Base-by-base conservation (phyloP, 352 stramenopile species). In the Paralagenidium karlingii region DNA sequence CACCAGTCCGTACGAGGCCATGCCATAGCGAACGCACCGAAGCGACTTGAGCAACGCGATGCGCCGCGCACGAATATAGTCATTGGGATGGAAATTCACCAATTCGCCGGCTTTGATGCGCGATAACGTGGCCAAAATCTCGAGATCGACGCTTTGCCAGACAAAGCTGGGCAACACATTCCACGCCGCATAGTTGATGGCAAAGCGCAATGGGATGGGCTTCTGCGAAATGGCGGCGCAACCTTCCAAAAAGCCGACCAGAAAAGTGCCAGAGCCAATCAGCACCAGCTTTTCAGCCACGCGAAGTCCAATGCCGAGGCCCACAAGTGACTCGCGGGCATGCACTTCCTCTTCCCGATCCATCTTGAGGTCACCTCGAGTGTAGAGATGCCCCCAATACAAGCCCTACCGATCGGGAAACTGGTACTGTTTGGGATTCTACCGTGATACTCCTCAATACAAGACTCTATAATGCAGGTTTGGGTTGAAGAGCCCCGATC, bases 201-300 rank as follows among this genome's bases (percentile, higher is more conserved):
- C 76, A 30, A 86, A 83, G 2, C 60, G 67, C 41, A 89, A 45
- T 10, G 76, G 76, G 29, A 89, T 73, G 5, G 76, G 76, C 1
- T 63, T 60, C 2, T 57, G 63, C 32, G 70, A 55, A 13, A 85
- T 38, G 38, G 62, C 54, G 13, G 81, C 24, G 38, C 69, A 89
- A 15, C 51, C 71, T 48, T 89, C 76, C 2, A 59, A 49, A 38
- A 89, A 89, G 22, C 68, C 69, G 12, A 79, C 34, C 3, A 59
- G 40, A 8, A 77, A 53, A 7, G 67, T n/a, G n/a, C n/a, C n/a
- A n/a, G n/a, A n/a, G n/a, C n/a, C n/a, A n/a, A n/a, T n/a, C n/a
- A n/a, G n/a, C n/a, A n/a, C n/a, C n/a, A n/a, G n/a, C n/a, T n/a
- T n/a, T n/a, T n/a, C n/a, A n/a, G n/a, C n/a, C n/a, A n/a, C n/a